Percentiles rank a stretch among this genome's conserved stretches.
phyloP scores from a whole-genome alignment of 2,329 filamentous ascomycete genomes.

The Cytospora mali region DNA sequence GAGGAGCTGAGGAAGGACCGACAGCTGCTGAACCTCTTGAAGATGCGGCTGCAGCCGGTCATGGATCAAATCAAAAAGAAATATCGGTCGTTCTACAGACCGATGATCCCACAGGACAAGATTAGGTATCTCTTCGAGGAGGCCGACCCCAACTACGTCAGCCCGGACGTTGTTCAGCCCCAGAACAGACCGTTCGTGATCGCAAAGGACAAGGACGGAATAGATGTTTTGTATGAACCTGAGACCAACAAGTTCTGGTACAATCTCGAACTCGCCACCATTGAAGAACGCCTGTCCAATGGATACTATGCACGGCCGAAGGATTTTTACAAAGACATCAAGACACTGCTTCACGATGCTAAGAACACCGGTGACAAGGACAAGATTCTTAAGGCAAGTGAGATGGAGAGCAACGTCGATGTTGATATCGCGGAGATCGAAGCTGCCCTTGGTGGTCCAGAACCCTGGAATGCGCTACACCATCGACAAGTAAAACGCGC shows the following conservation, averaged over 20 bases:
- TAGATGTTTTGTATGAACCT: slow-evolving; percentile 74
- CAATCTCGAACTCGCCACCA: slow-evolving; percentile 89
- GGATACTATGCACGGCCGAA: slow-evolving; percentile 91
- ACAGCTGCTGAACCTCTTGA: slow-evolving; percentile 81
- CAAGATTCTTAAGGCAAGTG: slow-evolving; percentile 82
- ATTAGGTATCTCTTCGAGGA: slow-evolving; percentile 86
- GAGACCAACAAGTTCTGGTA: slow-evolving; percentile 86
- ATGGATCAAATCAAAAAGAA: slow-evolving; percentile 95
- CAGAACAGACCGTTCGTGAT: slow-evolving; percentile 76
- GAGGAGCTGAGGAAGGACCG: slow-evolving; percentile 80
- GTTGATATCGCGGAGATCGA: slow-evolving; percentile 85
- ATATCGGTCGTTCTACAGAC: slow-evolving; percentile 84
- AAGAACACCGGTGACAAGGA: slow-evolving; percentile 82
- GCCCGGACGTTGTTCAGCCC: slow-evolving; percentile 55
- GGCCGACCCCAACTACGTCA: slow-evolving; percentile 71
- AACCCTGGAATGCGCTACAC: slow-evolving; percentile 81
- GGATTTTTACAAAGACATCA: slow-evolving; percentile 89
- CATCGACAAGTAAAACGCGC: slow-evolving; percentile 69
- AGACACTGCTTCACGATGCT: slow-evolving; percentile 81
- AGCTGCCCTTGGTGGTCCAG: slow-evolving; percentile 25
- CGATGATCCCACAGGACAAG: slow-evolving; percentile 71
- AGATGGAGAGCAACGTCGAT: slow-evolving; percentile 89
- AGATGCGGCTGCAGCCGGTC: slow-evolving; percentile 86
- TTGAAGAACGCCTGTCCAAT: slow-evolving; percentile 95
- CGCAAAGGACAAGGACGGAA: slow-evolving; percentile 76